A percentile compares a stretch with the other conserved stretches of the same genome.
Conservation (phyloP, 2,329 filamentous ascomycete species). For the Plenodomus tracheiphilus region DNA sequence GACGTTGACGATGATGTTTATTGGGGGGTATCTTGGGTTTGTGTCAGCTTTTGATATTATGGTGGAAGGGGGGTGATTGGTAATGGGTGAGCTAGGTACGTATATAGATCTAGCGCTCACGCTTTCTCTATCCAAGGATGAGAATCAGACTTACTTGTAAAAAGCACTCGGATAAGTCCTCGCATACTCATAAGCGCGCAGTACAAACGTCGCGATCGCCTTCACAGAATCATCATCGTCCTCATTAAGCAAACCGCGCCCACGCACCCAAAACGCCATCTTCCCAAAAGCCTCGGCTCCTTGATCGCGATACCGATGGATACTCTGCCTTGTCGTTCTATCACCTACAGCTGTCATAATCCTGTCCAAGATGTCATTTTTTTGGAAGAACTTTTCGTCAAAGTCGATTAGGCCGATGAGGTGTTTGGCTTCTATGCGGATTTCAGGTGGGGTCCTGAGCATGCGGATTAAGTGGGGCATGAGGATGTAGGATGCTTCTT, state of each 20-base stretch:
- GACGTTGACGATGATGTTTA: not conserved
- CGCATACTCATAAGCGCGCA: not conserved
- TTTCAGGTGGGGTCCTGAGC: not conserved
- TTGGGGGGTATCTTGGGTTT: not conserved
- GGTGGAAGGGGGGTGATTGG: no score
- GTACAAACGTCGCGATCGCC: conserved; percentile 1
- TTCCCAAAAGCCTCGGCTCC: not conserved
- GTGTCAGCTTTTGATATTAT: not conserved
- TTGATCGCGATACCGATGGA: not conserved
- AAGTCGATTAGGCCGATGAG: not conserved
- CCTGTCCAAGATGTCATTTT: not conserved
- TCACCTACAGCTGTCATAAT: not conserved
- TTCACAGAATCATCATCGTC: not conserved
- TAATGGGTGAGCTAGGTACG: not conserved
- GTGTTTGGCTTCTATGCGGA: not conserved
- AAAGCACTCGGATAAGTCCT: not conserved
- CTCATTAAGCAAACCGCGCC: not conserved
- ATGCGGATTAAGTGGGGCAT: not conserved
- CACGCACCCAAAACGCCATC: not conserved
- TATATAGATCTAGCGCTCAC: not conserved
- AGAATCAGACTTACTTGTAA: not conserved
- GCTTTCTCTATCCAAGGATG: not conserved
- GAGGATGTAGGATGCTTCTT: conserved; percentile 6
- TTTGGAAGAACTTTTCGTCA: not conserved
- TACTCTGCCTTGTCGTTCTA: not conserved